These are phyloP conservation scores for Sporothrix inflata DNA, from an alignment of 2,329 filamentous ascomycete species.

Conservation along the genomic window DNA sequence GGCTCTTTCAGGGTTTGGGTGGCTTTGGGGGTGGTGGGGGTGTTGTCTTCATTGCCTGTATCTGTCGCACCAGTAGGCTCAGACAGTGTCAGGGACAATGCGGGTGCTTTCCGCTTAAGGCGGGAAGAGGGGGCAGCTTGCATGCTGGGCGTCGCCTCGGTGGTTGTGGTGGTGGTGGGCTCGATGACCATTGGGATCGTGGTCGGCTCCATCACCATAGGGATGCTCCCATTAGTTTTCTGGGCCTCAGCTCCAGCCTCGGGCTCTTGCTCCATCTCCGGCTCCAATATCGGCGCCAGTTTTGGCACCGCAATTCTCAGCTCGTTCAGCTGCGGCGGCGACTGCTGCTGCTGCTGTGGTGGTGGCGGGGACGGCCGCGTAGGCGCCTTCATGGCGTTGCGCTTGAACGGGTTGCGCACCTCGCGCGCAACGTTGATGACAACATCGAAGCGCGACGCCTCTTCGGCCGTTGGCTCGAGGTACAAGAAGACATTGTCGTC, in stretches of 20 bases:
- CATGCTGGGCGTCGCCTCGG: neutral
- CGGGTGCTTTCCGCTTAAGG: constrained; percentile 16
- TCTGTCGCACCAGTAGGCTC: constrained; percentile 36
- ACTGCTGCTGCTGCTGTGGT: neutral
- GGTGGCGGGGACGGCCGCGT: neutral
- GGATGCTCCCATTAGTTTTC: constrained; percentile 30
- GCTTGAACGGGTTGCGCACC: constrained; percentile 73
- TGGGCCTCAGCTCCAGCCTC: neutral
- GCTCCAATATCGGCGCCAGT: constrained; percentile 27
- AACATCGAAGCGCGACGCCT: constrained; percentile 77
- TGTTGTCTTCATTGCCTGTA: constrained; percentile 43
- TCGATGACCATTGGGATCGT: constrained; percentile 60
- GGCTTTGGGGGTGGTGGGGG: constrained; percentile 63
- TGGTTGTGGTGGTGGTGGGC: neutral
- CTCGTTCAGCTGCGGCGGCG: constrained; percentile 37
- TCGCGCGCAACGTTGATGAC: constrained; percentile 85
- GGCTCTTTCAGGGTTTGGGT: constrained; percentile 54
- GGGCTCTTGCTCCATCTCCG: constrained; percentile 48
- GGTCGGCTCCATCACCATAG: constrained; percentile 59
- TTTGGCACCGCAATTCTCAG: constrained; percentile 28
- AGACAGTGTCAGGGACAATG: constrained; percentile 25
- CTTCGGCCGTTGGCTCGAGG: constrained; percentile 75
- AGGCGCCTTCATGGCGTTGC: neutral
- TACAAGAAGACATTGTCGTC: constrained; percentile 78
- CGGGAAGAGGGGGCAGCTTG: neutral